Evolutionary conservation across 495 filamentous ascomycete genomes (phyloP).

Genomic region (Penicillium waksmanii): DNA sequence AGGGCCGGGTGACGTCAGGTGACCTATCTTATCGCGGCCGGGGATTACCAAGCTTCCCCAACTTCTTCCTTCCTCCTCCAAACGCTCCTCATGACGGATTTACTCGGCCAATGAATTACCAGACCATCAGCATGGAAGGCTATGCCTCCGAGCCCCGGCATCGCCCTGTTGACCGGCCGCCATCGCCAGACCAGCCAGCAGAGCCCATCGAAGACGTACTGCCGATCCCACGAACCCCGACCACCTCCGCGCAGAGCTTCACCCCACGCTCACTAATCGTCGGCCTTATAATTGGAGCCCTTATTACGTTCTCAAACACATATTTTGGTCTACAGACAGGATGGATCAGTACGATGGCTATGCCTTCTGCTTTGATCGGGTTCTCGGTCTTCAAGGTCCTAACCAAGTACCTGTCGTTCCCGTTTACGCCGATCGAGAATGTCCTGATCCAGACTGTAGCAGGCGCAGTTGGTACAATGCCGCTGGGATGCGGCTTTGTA

Average conservation of each 20-base stretch:
- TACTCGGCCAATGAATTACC: slow-evolving; percentile 40
- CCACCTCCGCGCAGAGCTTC: slow-evolving; percentile 61
- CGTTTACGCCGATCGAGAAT: slow-evolving; percentile 95
- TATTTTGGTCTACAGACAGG: slow-evolving; percentile 98
- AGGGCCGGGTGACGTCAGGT: slow-evolving; percentile 25
- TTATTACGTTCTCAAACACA: slow-evolving; percentile 95
- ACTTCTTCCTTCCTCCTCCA: slow-evolving; percentile 1
- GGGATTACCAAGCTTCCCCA: slow-evolving; percentile 20
- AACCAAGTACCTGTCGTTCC: slow-evolving; percentile 66
- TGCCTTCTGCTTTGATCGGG: slow-evolving; percentile 95
- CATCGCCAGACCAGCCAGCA: slow-evolving; percentile 6
- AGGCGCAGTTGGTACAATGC: slow-evolving; percentile 95
- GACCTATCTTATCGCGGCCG: slow-evolving; percentile 27
- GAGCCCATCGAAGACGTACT: slow-evolving; percentile 9
- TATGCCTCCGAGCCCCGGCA: slow-evolving; percentile 23
- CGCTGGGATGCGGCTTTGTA: slow-evolving; percentile 93
- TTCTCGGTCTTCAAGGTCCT: slow-evolving; percentile 92
- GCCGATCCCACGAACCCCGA: slow-evolving; percentile 13
- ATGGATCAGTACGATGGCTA: slow-evolving; percentile 84
- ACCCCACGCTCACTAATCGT: slow-evolving; percentile 79
- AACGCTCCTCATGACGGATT: slow-evolving; percentile 17
- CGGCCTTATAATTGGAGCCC: slow-evolving; percentile 79
- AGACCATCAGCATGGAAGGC: slow-evolving; percentile 41
- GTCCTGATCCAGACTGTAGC: slow-evolving; percentile 97
- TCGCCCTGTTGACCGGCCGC: slow-evolving; percentile 11